phyloP scores from a whole-genome alignment of 129 eudicot species.

The Helichrysum umbraculigerum region DNA sequence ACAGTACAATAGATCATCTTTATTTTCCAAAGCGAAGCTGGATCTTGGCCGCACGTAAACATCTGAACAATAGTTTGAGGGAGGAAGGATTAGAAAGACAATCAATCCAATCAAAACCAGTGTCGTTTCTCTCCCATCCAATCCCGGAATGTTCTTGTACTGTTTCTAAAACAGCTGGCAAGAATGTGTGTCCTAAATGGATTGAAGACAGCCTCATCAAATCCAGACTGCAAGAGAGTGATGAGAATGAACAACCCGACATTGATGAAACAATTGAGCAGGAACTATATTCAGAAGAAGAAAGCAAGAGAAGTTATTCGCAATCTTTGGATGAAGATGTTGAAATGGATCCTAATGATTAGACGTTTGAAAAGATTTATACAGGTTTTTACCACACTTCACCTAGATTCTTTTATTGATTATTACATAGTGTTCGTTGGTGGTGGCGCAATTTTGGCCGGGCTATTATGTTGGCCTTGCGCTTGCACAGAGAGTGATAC shows the following conservation, averaged over 20 bases:
- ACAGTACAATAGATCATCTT: slow-evolving; percentile 54
- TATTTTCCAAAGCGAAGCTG: slow-evolving; percentile 73
- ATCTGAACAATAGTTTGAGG: slow-evolving; percentile 70
- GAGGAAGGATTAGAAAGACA: slow-evolving; percentile 68
- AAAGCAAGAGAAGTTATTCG: slow-evolving; percentile 25
- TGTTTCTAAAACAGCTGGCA: slow-evolving; percentile 42
- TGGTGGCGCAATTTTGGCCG: slow-evolving; percentile 21
- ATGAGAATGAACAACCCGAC: slow-evolving; percentile 53
- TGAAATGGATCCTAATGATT: slow-evolving; percentile 97
- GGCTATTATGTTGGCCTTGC: slow-evolving; percentile 11
- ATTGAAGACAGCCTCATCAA: slow-evolving; percentile 42
- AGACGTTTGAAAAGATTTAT: slow-evolving; percentile 27
- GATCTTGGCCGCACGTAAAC: slow-evolving; percentile 64
- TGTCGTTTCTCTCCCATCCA: slow-evolving; percentile 83
- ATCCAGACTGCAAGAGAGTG: slow-evolving; percentile 33
- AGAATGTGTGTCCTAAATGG: slow-evolving; percentile 72
- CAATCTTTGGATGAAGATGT: slow-evolving; percentile 67
- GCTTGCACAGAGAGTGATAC: slow-evolving; percentile 30
- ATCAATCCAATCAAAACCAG: slow-evolving; percentile 41
- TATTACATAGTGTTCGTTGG: slow-evolving; percentile 21
- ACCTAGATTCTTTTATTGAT: slow-evolving; percentile 38
- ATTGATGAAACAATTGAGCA: slow-evolving; percentile 50
- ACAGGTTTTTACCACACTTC: slow-evolving; percentile 3
- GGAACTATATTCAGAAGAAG: slow-evolving; percentile 40
- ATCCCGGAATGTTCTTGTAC: slow-evolving; percentile 87